These are phyloP conservation scores for Hymenoscyphus albidus DNA, from an alignment of 2,329 filamentous ascomycete species.

Conservation along the genomic window DNA sequence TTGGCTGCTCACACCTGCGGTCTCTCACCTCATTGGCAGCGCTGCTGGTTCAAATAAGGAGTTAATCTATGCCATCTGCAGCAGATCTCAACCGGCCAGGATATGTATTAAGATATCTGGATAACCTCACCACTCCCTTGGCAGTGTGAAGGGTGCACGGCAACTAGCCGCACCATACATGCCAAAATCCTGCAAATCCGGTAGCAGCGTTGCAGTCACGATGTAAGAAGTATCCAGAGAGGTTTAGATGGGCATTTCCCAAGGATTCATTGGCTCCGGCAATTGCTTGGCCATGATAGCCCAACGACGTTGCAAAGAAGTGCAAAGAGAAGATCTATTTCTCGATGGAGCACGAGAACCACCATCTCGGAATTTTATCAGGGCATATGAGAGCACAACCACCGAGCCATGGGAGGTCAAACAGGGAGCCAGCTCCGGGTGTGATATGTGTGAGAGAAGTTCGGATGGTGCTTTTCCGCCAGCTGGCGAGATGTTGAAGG, in stretches of 20 bases:
- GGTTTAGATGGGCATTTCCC: neutral
- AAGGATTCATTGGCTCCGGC: neutral
- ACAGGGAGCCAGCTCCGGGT: slow-evolving; percentile 20
- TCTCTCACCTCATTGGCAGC: neutral
- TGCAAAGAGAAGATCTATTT: neutral
- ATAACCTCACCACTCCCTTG: neutral
- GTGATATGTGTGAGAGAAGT: slow-evolving; percentile 12
- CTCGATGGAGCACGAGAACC: neutral
- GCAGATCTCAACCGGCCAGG: neutral
- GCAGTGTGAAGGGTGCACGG: neutral
- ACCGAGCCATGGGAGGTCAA: slow-evolving; percentile 25
- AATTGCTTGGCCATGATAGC: neutral
- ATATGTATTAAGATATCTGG: slow-evolving; percentile 6
- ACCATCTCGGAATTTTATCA: neutral
- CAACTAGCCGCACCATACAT: neutral
- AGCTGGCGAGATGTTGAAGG: neutral
- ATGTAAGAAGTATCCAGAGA: neutral
- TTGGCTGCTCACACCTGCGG: neutral
- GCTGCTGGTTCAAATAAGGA: neutral
- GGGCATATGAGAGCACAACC: neutral
- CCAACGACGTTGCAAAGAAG: neutral
- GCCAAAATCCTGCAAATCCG: neutral
- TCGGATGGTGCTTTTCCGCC: slow-evolving; percentile 20
- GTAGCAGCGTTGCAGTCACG: no score
- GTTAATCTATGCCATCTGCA: neutral